Conservation (phyloP, 495 filamentous ascomycete species). For the Penicillium subrubescens region DNA sequence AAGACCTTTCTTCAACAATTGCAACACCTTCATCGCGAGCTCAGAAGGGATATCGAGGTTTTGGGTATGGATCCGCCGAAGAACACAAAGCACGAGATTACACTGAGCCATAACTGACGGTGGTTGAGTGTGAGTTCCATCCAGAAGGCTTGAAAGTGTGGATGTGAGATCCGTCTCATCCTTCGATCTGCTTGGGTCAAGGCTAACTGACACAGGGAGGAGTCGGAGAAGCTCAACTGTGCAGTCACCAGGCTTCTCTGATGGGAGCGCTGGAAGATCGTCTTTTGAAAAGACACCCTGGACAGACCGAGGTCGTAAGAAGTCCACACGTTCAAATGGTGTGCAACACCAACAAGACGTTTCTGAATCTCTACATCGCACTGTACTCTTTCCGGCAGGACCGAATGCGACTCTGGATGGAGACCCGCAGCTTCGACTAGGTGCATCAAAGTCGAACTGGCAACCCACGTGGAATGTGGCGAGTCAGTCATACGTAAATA, state of each 20-base stretch:
- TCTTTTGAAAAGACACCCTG: constrained; percentile 36
- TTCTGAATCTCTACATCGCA: constrained; percentile 37
- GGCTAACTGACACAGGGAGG: constrained; percentile 36
- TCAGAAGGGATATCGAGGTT: constrained; percentile 34
- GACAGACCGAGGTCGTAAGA: constrained; percentile 55
- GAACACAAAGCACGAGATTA: constrained; percentile 52
- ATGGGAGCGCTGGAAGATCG: constrained; percentile 25
- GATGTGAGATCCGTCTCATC: constrained; percentile 34
- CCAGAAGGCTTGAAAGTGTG: constrained; percentile 26
- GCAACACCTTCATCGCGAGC: constrained; percentile 31
- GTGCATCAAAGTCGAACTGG: constrained; percentile 53
- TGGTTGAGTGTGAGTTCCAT: constrained; percentile 34
- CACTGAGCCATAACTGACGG: constrained; percentile 46
- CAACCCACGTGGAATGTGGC: constrained; percentile 52
- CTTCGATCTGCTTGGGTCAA: constrained; percentile 36
- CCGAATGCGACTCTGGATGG: constrained; percentile 36
- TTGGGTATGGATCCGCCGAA: constrained; percentile 45
- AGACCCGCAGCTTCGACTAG: constrained; percentile 52
- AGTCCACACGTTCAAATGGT: constrained; percentile 48
- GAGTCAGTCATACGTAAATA: constrained; percentile 51
- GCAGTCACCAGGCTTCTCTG: constrained; percentile 30
- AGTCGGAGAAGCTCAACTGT: constrained; percentile 42
- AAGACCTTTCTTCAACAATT: constrained; percentile 29
- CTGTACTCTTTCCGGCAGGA: constrained; percentile 17
- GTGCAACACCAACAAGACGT: constrained; percentile 44